Base-by-base conservation (phyloP, 805 yeast genomes). In the Wickerhamiella azymoides region DNA sequence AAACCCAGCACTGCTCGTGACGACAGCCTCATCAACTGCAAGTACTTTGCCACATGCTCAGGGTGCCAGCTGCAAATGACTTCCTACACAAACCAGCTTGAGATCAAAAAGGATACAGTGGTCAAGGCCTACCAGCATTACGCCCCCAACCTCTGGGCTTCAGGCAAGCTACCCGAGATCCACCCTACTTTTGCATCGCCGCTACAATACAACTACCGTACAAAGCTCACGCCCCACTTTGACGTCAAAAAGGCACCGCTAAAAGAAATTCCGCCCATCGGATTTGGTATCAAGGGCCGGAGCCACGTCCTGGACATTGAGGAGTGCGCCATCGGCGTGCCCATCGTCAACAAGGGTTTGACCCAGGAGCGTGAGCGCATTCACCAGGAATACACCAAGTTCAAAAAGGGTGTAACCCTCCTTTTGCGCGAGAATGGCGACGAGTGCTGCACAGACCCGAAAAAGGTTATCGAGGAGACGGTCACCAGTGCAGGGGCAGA, bases 141-240 rank as follows among this genome's bases (percentile, higher is more conserved):
- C 58, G 66, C 69, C 18, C 80, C 84, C 10, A 62, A 63, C 2
- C 65, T 54, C 16, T 37, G 36, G 11, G 33, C 41, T 10, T 41
- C 45, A 3, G 48, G 48, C 3, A 16, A 38, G 32, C 59, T 84
- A 16, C 96, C 96, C 0, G 66, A 54, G 8, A 67, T 89, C 30
- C 72, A 72, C 1, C 63, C 68, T 1, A 84, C 94, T 0, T 73
- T 80, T 35, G 73, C 78, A 6, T 83, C 94, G 10, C 98, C 98
- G 3, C 64, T 76, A 47, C 71, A 79, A 53, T 82, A 71, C 59
- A 69, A 71, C 32, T 92, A 92, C 63, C 71, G 98, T 59, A 92
- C 98, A 0, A 92, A 92, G 59, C 71, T 92, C 36, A 92, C 98
- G 0, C 98, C 98, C 5, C 98, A 92, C 65, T 92, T 88, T 63